These are phyloP conservation scores for Boletus sensibilis DNA, from an alignment of 768 basidiomycete species.

Conservation along the genomic window DNA sequence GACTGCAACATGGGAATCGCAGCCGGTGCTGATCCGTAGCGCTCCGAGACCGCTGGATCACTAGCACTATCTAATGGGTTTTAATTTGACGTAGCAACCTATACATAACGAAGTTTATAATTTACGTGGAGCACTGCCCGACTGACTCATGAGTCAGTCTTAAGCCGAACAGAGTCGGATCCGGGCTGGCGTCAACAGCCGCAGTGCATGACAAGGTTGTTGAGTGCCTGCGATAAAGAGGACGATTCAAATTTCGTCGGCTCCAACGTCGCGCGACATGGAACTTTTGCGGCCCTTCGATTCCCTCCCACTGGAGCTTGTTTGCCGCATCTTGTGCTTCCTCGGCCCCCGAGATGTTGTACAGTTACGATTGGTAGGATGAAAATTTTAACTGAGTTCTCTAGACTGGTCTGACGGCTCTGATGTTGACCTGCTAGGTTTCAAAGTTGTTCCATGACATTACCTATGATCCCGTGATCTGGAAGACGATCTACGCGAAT, in stretches of 20 bases:
- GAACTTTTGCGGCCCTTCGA: background rate
- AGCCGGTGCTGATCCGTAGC: background rate
- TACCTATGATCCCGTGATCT: background rate
- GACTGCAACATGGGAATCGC: background rate
- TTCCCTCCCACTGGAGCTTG: background rate
- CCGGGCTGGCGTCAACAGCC: background rate
- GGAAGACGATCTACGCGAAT: constrained; percentile 6
- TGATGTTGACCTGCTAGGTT: background rate
- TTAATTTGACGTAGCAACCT: background rate
- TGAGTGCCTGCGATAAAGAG: background rate
- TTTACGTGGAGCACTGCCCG: background rate
- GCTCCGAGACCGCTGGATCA: background rate
- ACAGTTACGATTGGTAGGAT: background rate
- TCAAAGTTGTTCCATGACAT: constrained; percentile 5
- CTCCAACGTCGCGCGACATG: background rate
- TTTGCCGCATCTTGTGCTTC: background rate
- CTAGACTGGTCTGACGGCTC: background rate
- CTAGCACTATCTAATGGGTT: background rate
- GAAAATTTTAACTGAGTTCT: background rate
- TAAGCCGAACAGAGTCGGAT: background rate
- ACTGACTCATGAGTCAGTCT: background rate
- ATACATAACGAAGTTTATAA: background rate
- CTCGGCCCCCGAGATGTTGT: background rate
- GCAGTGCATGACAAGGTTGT: background rate
- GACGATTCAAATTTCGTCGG: background rate